A percentile compares a stretch with the other conserved stretches of the same genome.
Evolutionary conservation across 768 basidiomycete genomes (phyloP).

Genomic region (Coprinopsis strossmayeri): DNA sequence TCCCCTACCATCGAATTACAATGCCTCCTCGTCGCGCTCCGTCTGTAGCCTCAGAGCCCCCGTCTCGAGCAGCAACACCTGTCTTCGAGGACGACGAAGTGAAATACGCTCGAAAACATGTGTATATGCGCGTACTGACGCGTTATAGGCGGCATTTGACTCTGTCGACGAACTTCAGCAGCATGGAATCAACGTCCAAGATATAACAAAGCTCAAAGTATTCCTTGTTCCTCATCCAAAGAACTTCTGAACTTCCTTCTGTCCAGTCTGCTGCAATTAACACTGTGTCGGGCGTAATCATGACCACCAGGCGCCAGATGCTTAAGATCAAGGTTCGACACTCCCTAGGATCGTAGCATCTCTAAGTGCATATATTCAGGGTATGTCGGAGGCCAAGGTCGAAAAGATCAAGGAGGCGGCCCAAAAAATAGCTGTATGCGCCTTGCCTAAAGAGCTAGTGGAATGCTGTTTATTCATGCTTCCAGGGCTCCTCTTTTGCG

Average conservation of each 20-base stretch:
- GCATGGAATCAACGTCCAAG: constrained; percentile 91
- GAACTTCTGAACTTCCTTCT: constrained; percentile 10
- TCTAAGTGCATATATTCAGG: constrained; percentile 37
- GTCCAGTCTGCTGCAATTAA: constrained; percentile 70
- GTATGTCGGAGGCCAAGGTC: constrained; percentile 95
- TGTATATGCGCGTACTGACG: background rate
- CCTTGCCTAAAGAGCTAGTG: constrained; percentile 1
- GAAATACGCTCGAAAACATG: background rate
- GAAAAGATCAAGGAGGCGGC: constrained; percentile 98
- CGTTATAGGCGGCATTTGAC: constrained; percentile 59
- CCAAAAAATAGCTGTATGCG: constrained; percentile 68
- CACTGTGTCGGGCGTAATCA: constrained; percentile 81
- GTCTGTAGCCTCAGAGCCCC: constrained; percentile 36
- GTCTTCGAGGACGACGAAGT: constrained; percentile 38
- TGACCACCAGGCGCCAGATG: constrained; percentile 86
- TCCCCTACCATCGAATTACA: background rate
- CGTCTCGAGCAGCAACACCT: constrained; percentile 46
- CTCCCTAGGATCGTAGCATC: background rate
- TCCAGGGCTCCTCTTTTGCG: constrained; percentile 83
- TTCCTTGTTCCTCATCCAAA: constrained; percentile 14
- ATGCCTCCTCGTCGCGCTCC: constrained; percentile 52
- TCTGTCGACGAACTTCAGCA: constrained; percentile 81
- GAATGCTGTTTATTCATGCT: constrained; percentile 1
- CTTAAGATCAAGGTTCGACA: constrained; percentile 81
- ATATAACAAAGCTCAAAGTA: constrained; percentile 90